These are phyloP conservation scores for Umbelopsis sp. DNA, from an alignment of 192 early-diverging fungal species.

Conservation along the genomic window DNA sequence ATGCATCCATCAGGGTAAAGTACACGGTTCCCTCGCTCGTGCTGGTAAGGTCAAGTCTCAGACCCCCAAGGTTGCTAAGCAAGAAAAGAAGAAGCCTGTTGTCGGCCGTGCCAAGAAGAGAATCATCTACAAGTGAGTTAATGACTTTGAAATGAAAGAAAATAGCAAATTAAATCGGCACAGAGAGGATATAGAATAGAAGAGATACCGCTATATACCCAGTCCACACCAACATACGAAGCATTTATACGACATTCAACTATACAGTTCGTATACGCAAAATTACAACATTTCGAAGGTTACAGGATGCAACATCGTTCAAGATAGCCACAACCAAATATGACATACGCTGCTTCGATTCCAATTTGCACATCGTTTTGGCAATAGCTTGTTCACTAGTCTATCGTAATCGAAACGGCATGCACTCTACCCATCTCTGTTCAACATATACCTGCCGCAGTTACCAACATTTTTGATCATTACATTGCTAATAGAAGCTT, in stretches of 20 bases:
- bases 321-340: no score
- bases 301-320: no score
- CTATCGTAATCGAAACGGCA: no score
- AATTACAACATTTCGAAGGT: no score
- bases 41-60: constrained; percentile 99
- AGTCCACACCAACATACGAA: no score
- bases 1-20: constrained; percentile 84
- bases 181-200: no score
- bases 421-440: no score
- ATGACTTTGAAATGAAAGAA: background rate
- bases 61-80: constrained; percentile 96
- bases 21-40: constrained; percentile 99
- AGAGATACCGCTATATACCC: no score
- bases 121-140: constrained; percentile 76
- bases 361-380: no score
- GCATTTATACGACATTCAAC: background rate
- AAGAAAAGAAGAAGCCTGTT: constrained; percentile 95
- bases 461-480: background rate
- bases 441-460: no score
- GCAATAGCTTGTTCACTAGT: no score
- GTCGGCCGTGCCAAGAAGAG: constrained; percentile 96
- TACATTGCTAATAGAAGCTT: background rate
- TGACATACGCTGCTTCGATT: no score
- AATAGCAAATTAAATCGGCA: background rate
- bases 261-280: background rate